Base-by-base conservation (phyloP, 306 rosid species). In the Potentilla sterilis region DNA sequence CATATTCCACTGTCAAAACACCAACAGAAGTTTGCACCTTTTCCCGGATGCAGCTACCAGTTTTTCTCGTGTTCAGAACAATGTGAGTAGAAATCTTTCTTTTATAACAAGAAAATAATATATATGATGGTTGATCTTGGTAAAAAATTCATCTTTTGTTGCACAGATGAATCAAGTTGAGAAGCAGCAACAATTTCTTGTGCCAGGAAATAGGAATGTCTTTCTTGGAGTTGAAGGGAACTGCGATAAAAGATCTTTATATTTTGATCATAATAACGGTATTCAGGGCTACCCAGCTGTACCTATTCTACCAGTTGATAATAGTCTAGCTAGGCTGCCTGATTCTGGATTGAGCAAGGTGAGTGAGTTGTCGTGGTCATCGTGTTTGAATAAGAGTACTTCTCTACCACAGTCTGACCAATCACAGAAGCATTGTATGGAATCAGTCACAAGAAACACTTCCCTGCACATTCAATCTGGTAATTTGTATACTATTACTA, bases 1-100 rank as follows among this genome's bases (percentile, higher is more conserved):
- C 75, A 66, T 72, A 64, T 59, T 22, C 48, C 46, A 64, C 58
- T 4, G 58, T 69, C 73, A 47, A 75, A 68, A 44, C 54, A 68
- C 69, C 43, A 24, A 65, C 32, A 44, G 51, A 67, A 69, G 49
- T 69, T 77, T 51, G 38, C 40, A 66, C 81, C 52, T 76, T 64
- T 67, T 58, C 75, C 59, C 77, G 61, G 68, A 59, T 35, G 58
- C 51, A 63, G 81, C 76, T 72, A 37, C 13, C 67, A 61, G 62
- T 41, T 22, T 55, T 21, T 32, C 85, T 76, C 80, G 69, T 61
- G 72, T 67, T 80, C 85, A 70, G 66, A 78, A 78, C 49, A 73
- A 51, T 38, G 63, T 69, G 10, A 57, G 59, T 77, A 78, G 15
- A 57, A 15, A 59, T 42, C 46, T 19, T 57, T 62, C 62, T 18